phyloP scores from a whole-genome alignment of 1,284 basidiomycete genomes.

The Malassezia cuniculi region DNA sequence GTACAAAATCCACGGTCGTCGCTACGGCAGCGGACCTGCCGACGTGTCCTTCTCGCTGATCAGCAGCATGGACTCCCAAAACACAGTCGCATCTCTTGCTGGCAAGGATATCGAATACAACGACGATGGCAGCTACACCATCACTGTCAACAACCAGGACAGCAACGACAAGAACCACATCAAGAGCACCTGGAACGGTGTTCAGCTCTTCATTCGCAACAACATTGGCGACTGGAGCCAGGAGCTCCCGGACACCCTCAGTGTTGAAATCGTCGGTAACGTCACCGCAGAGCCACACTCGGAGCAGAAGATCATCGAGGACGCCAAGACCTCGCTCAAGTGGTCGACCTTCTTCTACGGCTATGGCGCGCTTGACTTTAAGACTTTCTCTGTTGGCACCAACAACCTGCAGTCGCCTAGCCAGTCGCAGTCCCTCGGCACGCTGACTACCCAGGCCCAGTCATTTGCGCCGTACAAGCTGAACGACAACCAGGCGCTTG shows the following conservation, averaged over 20 bases:
- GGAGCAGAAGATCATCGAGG: slow-evolving; percentile 6
- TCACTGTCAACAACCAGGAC: slow-evolving; percentile 5
- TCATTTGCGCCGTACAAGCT: slow-evolving; percentile 10
- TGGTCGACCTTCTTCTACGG: slow-evolving; percentile 13
- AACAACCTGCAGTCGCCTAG: slow-evolving; percentile 3
- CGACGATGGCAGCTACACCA: slow-evolving; percentile 9
- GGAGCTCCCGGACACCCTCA: slow-evolving; percentile 9
- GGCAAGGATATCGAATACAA: slow-evolving; percentile 6
- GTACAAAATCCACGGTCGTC: slow-evolving; percentile 8
- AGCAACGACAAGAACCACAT: slow-evolving; percentile 9
- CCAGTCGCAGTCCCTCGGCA: slow-evolving; percentile 8
- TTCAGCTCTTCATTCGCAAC: slow-evolving; percentile 11
- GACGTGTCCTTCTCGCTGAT: slow-evolving; percentile 13
- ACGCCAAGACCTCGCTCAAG: slow-evolving; percentile 2
- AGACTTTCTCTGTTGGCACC: slow-evolving; percentile 2
- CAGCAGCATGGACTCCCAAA: slow-evolving; percentile 11
- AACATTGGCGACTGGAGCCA: slow-evolving; percentile 12
- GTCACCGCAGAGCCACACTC: no score
- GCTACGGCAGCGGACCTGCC: slow-evolving; percentile 4
- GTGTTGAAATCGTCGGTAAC: slow-evolving; percentile 4
- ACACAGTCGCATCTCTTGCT: slow-evolving; percentile 4
- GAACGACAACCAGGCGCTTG: slow-evolving; percentile 8
- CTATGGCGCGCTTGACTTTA: slow-evolving; percentile 12
- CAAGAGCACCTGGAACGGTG: slow-evolving; percentile 3
- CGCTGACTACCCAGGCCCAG: slow-evolving; percentile 11